phyloP scores from a whole-genome alignment of 306 rosid genomes.

The Prunus padus region DNA sequence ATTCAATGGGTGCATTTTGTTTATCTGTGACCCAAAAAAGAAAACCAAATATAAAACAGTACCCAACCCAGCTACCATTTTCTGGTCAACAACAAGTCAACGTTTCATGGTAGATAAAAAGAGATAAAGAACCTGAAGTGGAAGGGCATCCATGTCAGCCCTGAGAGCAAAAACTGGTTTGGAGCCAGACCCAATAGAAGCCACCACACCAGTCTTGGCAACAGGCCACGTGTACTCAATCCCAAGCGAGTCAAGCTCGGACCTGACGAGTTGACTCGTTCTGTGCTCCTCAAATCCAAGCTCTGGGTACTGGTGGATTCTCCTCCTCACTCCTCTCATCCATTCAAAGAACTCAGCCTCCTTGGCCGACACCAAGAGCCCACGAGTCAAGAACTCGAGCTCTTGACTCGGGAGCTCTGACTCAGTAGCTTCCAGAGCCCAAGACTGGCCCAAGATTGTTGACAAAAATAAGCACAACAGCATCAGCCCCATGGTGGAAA shows the following conservation, averaged over 20 bases:
- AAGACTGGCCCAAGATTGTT: background rate
- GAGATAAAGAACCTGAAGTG: constrained; percentile 20
- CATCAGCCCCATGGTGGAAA: background rate
- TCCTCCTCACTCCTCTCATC: constrained; percentile 42
- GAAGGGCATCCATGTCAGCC: constrained; percentile 54
- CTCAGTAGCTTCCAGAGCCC: constrained; percentile 9
- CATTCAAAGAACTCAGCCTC: constrained; percentile 38
- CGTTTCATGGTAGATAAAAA: background rate
- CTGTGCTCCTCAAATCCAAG: constrained; percentile 38
- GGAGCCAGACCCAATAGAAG: constrained; percentile 33
- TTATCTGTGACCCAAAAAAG: background rate
- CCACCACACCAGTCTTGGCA: constrained; percentile 42
- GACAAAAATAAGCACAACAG: background rate
- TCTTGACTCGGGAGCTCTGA: constrained; percentile 26
- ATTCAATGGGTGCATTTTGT: background rate
- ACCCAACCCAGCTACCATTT: background rate
- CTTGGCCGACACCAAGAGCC: constrained; percentile 32
- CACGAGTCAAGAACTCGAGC: constrained; percentile 27
- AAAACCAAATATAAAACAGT: background rate
- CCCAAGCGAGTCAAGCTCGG: constrained; percentile 43
- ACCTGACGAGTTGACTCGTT: constrained; percentile 43
- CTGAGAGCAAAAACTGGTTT: constrained; percentile 41
- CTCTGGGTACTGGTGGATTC: constrained; percentile 47
- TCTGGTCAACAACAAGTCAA: background rate
- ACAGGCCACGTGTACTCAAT: constrained; percentile 40